Percentiles rank a stretch among this genome's conserved stretches.
These are phyloP conservation scores for Alternaria infectoria DNA, from an alignment of 2,329 filamentous ascomycete species.

Conservation along the genomic window DNA sequence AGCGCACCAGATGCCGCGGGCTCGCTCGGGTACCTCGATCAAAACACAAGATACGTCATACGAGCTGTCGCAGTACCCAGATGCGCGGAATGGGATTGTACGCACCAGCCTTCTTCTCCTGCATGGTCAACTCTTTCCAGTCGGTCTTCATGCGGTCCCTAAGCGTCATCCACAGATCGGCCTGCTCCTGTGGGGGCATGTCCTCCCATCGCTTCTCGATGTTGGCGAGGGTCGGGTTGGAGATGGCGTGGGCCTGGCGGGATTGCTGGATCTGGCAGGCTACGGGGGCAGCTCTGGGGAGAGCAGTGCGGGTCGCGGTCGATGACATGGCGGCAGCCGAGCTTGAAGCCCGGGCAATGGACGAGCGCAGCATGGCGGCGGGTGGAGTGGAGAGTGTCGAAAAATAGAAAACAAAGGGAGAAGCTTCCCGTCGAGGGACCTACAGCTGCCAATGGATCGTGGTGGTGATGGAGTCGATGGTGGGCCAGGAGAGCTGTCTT, in stretches of 20 bases:
- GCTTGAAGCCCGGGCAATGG: constrained; percentile 47
- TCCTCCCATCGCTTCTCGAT: constrained; percentile 99
- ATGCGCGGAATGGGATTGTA: constrained; percentile 43
- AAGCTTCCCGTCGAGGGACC: constrained; percentile 45
- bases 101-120: constrained; percentile 99
- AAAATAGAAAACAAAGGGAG: constrained; percentile 40
- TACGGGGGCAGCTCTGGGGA: constrained; percentile 42
- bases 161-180: constrained; percentile 97
- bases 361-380: constrained; percentile 49
- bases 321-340: constrained; percentile 44
- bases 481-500: constrained; percentile 30
- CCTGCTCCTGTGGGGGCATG: constrained; percentile 98
- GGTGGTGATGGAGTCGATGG: constrained; percentile 40
- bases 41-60: constrained; percentile 40
- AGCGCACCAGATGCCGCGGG: constrained; percentile 20
- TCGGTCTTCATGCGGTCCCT: constrained; percentile 98
- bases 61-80: constrained; percentile 21
- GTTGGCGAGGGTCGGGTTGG: constrained; percentile 94
- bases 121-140: constrained; percentile 92
- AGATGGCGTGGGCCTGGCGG: constrained; percentile 86
- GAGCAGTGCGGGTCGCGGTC: constrained; percentile 43
- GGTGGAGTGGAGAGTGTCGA: constrained; percentile 49
- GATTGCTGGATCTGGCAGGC: constrained; percentile 57
- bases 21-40: constrained; percentile 26
- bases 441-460: constrained; percentile 47